phyloP scores from a whole-genome alignment of 1,139 yeast species.

The Candida glucosophila region DNA sequence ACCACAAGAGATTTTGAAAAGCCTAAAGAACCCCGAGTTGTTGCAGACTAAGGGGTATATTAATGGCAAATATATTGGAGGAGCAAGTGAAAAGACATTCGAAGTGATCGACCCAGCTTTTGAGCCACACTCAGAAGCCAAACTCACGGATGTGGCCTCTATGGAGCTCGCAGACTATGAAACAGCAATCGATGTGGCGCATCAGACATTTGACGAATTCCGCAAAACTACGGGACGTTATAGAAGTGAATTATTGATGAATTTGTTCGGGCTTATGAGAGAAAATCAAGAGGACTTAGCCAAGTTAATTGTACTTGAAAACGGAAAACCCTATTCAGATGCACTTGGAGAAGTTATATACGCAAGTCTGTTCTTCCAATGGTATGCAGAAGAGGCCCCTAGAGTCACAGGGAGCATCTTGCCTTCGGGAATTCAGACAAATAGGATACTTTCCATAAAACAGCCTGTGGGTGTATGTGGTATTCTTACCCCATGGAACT shows the following conservation, averaged over 20 bases:
- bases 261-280: slow-evolving; percentile 36
- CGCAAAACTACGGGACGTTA: slow-evolving; percentile 55
- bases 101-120: slow-evolving; percentile 73
- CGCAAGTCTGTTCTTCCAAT: slow-evolving; percentile 37
- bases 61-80: slow-evolving; percentile 63
- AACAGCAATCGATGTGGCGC: slow-evolving; percentile 54
- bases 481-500: slow-evolving; percentile 40
- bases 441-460: slow-evolving; percentile 31
- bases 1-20: too few species aligned
- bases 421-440: slow-evolving; percentile 30
- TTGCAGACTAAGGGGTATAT: slow-evolving; percentile 51
- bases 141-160: slow-evolving; percentile 48
- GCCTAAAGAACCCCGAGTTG: slow-evolving; percentile 49
- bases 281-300: slow-evolving; percentile 38
- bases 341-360: slow-evolving; percentile 35
- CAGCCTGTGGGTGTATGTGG: slow-evolving; percentile 45
- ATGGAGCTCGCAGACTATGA: slow-evolving; percentile 52
- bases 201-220: slow-evolving; percentile 50
- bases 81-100: slow-evolving; percentile 46
- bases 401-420: slow-evolving; percentile 33
- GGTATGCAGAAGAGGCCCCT: slow-evolving; percentile 39
- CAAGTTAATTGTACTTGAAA: slow-evolving; percentile 33
- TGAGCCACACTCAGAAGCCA: too few species aligned
- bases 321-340: slow-evolving; percentile 34
- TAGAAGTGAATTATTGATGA: slow-evolving; percentile 58